Percentiles rank a stretch among this genome's conserved stretches.
Evolutionary conservation across 2,329 filamentous ascomycete species (phyloP).

Genomic region (Trichophyton benhamiae): DNA sequence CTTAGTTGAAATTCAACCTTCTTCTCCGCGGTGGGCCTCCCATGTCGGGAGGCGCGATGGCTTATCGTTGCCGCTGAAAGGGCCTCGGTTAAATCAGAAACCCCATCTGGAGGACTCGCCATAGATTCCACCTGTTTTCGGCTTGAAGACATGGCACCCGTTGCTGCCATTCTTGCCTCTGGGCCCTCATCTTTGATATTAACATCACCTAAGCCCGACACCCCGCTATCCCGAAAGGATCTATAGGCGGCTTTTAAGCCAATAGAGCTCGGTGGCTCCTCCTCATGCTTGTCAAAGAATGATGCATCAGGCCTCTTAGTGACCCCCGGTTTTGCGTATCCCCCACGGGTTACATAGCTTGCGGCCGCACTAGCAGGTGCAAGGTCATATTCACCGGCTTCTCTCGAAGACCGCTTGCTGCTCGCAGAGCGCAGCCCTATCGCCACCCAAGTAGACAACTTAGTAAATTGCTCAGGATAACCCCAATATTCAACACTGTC

Average conservation of each 20-base stretch:
- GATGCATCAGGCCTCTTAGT: not conserved
- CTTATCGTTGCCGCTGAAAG: slow-evolving; percentile 61
- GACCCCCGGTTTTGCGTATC: not conserved
- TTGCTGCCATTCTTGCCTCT: slow-evolving; percentile 59
- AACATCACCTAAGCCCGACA: slow-evolving; percentile 20
- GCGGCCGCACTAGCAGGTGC: not conserved
- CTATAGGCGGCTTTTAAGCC: slow-evolving; percentile 63
- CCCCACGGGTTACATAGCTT: not conserved
- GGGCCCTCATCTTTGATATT: slow-evolving; percentile 43
- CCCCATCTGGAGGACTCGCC: slow-evolving; percentile 35
- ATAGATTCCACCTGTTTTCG: slow-evolving; percentile 52
- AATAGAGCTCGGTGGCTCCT: slow-evolving; percentile 38
- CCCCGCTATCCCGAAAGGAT: slow-evolving; percentile 29
- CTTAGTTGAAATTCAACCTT: slow-evolving; percentile 36
- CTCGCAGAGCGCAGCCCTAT: not conserved
- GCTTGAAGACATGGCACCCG: slow-evolving; percentile 52
- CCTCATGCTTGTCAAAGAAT: not conserved
- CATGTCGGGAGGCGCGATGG: slow-evolving; percentile 31
- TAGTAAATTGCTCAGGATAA: not conserved
- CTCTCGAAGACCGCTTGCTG: not conserved
- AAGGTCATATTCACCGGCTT: not conserved
- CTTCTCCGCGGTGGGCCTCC: slow-evolving; percentile 8
- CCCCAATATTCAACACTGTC: not conserved
- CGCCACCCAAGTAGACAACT: not conserved
- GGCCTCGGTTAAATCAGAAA: slow-evolving; percentile 53